phyloP scores from a whole-genome alignment of 2,329 filamentous ascomycete genomes.

The Colletotrichum truncatum region DNA sequence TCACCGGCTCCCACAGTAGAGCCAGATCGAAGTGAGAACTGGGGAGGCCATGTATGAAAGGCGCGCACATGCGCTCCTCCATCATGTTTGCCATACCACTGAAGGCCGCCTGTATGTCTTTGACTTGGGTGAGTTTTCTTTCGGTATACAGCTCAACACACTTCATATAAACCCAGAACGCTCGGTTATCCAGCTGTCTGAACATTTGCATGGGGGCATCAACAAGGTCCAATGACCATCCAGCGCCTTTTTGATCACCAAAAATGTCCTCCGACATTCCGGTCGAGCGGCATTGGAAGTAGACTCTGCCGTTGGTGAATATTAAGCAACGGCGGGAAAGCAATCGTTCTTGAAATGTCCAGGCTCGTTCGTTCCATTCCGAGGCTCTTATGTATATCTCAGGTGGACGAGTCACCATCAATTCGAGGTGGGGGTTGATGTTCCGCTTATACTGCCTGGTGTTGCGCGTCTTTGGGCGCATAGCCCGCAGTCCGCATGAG shows the following conservation, averaged over 20 bases:
- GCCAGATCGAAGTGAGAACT: constrained; percentile 44
- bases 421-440: constrained; percentile 43
- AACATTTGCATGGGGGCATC: constrained; percentile 39
- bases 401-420: constrained; percentile 39
- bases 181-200: constrained; percentile 34
- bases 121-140: constrained; percentile 35
- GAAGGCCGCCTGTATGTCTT: constrained; percentile 45
- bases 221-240: constrained; percentile 41
- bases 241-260: constrained; percentile 34
- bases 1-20: constrained; percentile 41
- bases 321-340: constrained; percentile 54
- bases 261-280: constrained; percentile 40
- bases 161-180: constrained; percentile 41
- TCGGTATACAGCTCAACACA: constrained; percentile 40
- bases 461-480: constrained; percentile 3
- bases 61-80: constrained; percentile 33
- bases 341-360: constrained; percentile 52
- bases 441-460: constrained; percentile 42
- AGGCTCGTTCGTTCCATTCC: constrained; percentile 49
- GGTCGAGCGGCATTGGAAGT: constrained; percentile 40
- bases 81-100: constrained; percentile 40
- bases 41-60: constrained; percentile 41
- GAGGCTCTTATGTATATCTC: constrained; percentile 39
- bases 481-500: constrained; percentile 35
- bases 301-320: constrained; percentile 42